phyloP scores from a whole-genome alignment of 78 protist species.

The slime mould (Dictyostelium discoideum) region DNA sequence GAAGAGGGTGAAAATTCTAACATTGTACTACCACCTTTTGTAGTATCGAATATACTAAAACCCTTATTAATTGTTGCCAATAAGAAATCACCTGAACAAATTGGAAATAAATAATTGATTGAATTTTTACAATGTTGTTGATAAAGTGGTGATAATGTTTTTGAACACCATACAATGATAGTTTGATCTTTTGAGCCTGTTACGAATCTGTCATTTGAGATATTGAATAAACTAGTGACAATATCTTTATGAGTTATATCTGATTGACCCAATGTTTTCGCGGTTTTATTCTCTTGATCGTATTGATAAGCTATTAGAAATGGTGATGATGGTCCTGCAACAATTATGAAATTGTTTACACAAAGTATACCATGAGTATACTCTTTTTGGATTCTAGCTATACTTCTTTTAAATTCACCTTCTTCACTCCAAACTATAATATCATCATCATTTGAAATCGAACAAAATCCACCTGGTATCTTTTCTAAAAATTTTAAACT shows the following conservation, averaged over 20 bases:
- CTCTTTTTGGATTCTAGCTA: conserved; percentile 32
- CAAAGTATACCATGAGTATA: conserved; percentile 49
- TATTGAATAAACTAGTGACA: conserved; percentile 45
- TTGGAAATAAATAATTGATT: conserved; percentile 37
- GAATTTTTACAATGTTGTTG: conserved; percentile 24
- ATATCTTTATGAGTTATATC: conserved; percentile 29
- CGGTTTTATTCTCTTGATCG: background rate
- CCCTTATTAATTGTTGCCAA: conserved; percentile 55
- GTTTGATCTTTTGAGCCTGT: conserved; percentile 62
- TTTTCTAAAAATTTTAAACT: conserved; percentile 62
- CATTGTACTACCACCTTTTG: conserved; percentile 20
- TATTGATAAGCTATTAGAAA: conserved; percentile 30
- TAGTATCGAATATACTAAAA: conserved; percentile 47
- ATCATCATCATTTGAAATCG: conserved; percentile 45
- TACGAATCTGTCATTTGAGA: conserved; percentile 31
- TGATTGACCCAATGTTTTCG: conserved; percentile 2
- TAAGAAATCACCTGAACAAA: conserved; percentile 14
- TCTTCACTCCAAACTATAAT: conserved; percentile 40
- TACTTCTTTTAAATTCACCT: conserved; percentile 30
- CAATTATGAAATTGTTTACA: conserved; percentile 47
- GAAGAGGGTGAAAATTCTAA: conserved; percentile 18
- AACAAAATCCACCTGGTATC: conserved; percentile 78
- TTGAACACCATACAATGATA: conserved; percentile 44
- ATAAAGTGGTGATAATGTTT: background rate
- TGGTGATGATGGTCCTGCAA: conserved; percentile 13